A percentile compares a stretch with the other conserved stretches of the same genome.
phyloP scores from a whole-genome alignment of 495 filamentous ascomycete species.

The Podospora conica region DNA sequence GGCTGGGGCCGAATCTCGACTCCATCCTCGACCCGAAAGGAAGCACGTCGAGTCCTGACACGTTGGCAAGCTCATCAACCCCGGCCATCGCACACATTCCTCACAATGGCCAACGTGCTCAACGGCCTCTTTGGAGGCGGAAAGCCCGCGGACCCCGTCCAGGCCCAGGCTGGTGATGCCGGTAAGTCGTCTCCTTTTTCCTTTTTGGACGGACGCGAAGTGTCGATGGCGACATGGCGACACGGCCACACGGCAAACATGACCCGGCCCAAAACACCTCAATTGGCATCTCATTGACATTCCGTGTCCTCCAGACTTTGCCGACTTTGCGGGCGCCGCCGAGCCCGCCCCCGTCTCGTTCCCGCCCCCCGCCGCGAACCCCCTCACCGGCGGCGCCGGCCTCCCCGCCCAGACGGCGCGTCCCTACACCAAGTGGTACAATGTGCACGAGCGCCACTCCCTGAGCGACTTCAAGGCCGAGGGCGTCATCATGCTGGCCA shows the following conservation, averaged over 20 bases:
- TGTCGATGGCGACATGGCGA: not conserved
- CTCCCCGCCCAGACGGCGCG: slow-evolving; percentile 44
- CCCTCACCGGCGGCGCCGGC: slow-evolving; percentile 30
- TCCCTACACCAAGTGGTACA: slow-evolving; percentile 93
- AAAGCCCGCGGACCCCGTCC: slow-evolving; percentile 46
- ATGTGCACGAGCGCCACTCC: slow-evolving; percentile 81
- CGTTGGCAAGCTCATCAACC: slow-evolving; percentile 2
- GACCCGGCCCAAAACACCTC: not conserved
- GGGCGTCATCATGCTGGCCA: slow-evolving; percentile 68
- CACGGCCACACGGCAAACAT: no score
- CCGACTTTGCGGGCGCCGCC: slow-evolving; percentile 67
- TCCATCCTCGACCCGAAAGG: not conserved
- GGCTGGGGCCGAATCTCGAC: slow-evolving; percentile 4
- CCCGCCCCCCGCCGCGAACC: slow-evolving; percentile 24
- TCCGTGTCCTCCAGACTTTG: slow-evolving; percentile 54
- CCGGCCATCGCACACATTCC: slow-evolving; percentile 5
- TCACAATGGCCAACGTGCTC: slow-evolving; percentile 60
- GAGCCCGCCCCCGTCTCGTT: slow-evolving; percentile 49
- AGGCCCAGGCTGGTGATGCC: slow-evolving; percentile 46
- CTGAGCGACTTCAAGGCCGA: slow-evolving; percentile 80
- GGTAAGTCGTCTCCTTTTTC: slow-evolving; percentile 40
- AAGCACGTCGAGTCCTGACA: not conserved
- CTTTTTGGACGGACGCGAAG: not conserved
- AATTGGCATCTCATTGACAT: slow-evolving; percentile 6
- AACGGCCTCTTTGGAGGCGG: slow-evolving; percentile 62